phyloP scores from a whole-genome alignment of 225 moss, liverwort and hornwort species.

The Sphagnum tenellum region DNA sequence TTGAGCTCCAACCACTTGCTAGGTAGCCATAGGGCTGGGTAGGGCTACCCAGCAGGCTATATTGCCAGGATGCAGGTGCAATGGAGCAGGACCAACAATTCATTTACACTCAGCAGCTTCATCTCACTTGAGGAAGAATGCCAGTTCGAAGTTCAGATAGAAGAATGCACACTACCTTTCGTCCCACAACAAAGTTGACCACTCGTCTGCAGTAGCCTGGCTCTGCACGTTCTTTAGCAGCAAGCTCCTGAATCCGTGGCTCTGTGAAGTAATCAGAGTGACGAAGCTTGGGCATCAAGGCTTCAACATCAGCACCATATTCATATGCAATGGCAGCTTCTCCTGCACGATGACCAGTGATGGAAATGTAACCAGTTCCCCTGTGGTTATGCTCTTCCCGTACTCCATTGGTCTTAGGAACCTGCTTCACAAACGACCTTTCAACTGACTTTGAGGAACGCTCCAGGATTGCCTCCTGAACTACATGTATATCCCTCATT shows the following conservation, averaged over 20 bases:
- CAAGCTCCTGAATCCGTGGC: slow-evolving; percentile 94
- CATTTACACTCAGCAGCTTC: too few relatives aligned
- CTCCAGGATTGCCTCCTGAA: slow-evolving; percentile 24
- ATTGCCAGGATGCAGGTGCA: too few relatives aligned
- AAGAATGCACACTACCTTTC: slow-evolving; percentile 29
- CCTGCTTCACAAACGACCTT: slow-evolving; percentile 35
- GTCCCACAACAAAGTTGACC: slow-evolving; percentile 85
- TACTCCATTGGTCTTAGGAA: slow-evolving; percentile 50
- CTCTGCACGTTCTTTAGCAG: slow-evolving; percentile 88
- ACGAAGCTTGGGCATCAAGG: slow-evolving; percentile 92
- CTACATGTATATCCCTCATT: slow-evolving; percentile 17
- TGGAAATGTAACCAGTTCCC: slow-evolving; percentile 94
- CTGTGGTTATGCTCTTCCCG: slow-evolving; percentile 89
- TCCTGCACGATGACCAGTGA: slow-evolving; percentile 94
- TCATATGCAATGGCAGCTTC: slow-evolving; percentile 99
- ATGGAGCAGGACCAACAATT: too few relatives aligned
- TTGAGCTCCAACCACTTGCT: too few relatives aligned
- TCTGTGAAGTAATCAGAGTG: slow-evolving; percentile 96
- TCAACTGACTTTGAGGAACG: slow-evolving; percentile 46
- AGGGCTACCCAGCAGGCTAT: too few relatives aligned
- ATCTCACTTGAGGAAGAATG: too few relatives aligned
- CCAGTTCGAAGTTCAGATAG: too few relatives aligned
- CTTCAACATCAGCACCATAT: slow-evolving; percentile 97
- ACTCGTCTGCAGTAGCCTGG: slow-evolving; percentile 85
- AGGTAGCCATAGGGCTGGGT: too few relatives aligned